Conservation (phyloP, 2,329 filamentous ascomycete genomes). For the Blastomyces parvus region DNA sequence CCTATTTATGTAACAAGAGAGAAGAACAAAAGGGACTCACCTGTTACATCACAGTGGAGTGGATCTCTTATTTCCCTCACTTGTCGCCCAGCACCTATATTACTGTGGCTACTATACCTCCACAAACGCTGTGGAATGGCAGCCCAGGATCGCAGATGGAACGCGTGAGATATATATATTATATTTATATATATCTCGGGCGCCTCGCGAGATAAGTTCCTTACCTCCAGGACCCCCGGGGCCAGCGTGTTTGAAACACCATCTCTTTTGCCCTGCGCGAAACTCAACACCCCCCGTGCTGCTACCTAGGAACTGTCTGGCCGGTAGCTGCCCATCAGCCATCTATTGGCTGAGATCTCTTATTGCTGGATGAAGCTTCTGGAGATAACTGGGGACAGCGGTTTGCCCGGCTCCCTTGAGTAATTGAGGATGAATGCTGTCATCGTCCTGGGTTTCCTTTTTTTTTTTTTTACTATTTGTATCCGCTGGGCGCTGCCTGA, state of each 20-base stretch:
- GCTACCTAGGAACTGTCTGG: not conserved
- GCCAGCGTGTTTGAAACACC: slow-evolving; percentile 1
- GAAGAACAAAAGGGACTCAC: not conserved
- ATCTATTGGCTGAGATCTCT: slow-evolving; percentile 3
- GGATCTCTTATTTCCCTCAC: not conserved
- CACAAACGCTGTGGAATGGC: not conserved
- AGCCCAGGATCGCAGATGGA: not conserved
- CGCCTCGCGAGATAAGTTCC: not conserved
- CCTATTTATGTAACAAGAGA: not conserved
- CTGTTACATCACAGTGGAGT: not conserved
- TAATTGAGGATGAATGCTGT: not conserved
- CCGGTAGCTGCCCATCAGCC: not conserved
- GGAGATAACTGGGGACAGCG: not conserved
- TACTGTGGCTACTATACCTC: not conserved
- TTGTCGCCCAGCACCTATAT: not conserved
- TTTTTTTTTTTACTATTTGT: not conserved
- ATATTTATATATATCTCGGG: not conserved
- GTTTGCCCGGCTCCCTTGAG: not conserved
- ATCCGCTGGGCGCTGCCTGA: not conserved
- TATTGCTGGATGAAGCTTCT: not conserved
- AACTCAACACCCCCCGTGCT: not conserved
- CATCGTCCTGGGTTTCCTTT: not conserved
- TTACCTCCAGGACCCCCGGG: not conserved
- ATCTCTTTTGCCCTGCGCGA: not conserved
- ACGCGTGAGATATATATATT: slow-evolving; percentile 4